Evolutionary conservation across 1,139 yeast species (phyloP), one percentile per base, ranked within the genome.

Genomic region (Lipomyces yarrowii): DNA sequence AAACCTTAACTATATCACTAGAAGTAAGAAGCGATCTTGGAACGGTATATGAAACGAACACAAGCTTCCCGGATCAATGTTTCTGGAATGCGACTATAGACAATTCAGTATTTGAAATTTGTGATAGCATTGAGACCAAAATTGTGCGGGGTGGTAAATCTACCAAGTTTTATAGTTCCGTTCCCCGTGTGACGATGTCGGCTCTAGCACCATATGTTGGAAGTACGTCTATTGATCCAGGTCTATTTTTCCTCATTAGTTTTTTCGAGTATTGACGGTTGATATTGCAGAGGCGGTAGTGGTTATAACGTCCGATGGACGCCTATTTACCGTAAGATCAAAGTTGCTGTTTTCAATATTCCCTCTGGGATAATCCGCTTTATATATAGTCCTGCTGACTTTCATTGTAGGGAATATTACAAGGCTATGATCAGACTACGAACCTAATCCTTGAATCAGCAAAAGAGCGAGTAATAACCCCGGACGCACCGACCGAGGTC

Each of bases 231-330:
- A 26, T 32, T 26, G 21, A 18, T 15, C 21, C 21, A n/a, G 21
- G 3, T 42, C 48, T 42, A 18, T 42, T 11, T 10, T n/a, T 42
- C 21, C 18, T n/a, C 11, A 42, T n/a, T 3, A 7, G 1, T 18
- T n/a, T 18, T 26, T 26, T 26, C 30, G 21, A 42, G 3, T 42
- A n/a, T 18, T 48, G 11, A 18, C 11, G 15, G 18, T 54, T 33
- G 13, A 13, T n/a, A 8, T 23, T 39, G 13, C 48, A 77, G 81
- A 76, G 72, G 81, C 81, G 71, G 93, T 92, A 13, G 83, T 89
- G 64, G 84, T 92, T 13, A 82, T 93, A 63, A 89, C 96, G n/a
- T 85, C 96, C 1, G 97, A 91, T 74, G 98, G 96, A 23, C 80
- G 92, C 64, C 79, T 86, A 68, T 85, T 87, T 65, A 73, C 78